Base-by-base conservation (phyloP, 2,329 filamentous ascomycete species). In the Fusarium albosuccineum region DNA sequence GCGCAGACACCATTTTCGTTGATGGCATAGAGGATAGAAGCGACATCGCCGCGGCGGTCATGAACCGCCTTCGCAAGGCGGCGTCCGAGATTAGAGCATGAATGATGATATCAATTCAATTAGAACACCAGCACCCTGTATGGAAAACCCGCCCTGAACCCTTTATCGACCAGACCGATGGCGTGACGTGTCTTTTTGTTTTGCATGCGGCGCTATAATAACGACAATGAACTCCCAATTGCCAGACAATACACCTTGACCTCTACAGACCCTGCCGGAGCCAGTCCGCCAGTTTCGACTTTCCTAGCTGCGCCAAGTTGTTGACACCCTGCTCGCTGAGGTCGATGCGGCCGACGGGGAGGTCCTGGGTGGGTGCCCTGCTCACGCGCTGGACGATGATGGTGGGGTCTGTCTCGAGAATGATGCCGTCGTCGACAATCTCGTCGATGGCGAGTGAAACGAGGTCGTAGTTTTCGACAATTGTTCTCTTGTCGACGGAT, bases 391-490 rank as follows among this genome's bases (percentile, higher is more conserved):
- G 94, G 49, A 95, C 91, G 70, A 99, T 92, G 74, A 97, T 92
- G 67, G 96, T 95, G 1, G 96, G 94, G 78, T 99, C 96, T 1
- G 95, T 98, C 83, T 99, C 96, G 64, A 99, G 89, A 73, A 99
- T 95, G 77, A 98, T 97, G 63, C 96, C 96, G 76, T 97, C 94
- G 80, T 97, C 94, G 55, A 97, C 89, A 66, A 97, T 95, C 81
- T 99, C 96, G 80, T 99, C 96, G 68, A 99, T 92, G 44, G 94
- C 93, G 55, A 99, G 88, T 13, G 94, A 92, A 66, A 97, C 92
- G 22, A 98, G 87, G 80, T 98, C 96, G 85, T 98, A 99, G 87
- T 98, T 98, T 82, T 99, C 96, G 76, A 98, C 91, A 70, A 98
- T 94, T 60, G 96, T 98, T 71, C 96, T 91, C 87, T 97, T 97